Evolutionary conservation across 805 yeast genomes (phyloP), one percentile per base, ranked within the genome.

Genomic region (Sugiyamaella floridensis): DNA sequence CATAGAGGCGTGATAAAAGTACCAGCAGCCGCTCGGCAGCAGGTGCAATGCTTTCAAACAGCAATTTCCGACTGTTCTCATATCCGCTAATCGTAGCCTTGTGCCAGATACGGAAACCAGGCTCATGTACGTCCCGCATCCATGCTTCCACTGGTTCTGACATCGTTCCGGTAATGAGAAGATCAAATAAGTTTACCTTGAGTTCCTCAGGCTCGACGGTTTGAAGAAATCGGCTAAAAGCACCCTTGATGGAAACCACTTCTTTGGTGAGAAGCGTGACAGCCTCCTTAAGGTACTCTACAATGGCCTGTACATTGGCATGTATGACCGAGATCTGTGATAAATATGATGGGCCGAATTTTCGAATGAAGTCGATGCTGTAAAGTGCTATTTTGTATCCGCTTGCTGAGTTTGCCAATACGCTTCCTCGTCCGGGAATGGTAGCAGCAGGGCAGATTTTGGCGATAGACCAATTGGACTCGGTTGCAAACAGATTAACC

Each of bases 81-180:
- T 74, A 80, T 10, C 71, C 67, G 4, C 70, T 60, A 45, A 67
- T 70, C 0, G 80, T 80, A 18, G 72, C 50, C 48, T 72, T 72
- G 2, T 65, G 60, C 71, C 83, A 72, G 52, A 76, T 67, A 53
- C 75, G 76, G 42, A 76, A 65, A 2, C 82, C 83, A 47, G 81
- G 63, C 55, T 80, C 85, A 0, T 83, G 83, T 43, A 80, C 66
- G 56, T 76, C 77, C 55, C 80, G 80, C 3, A 76, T 67, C 75
- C 76, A 82, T 49, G 75, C 77, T 47, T 69, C 69, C 0, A 76
- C 63, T 1, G 68, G 58, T n/a, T 63, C 66, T 0, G 78, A 72
- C 41, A 80, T 69, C 3, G 75, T 63, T 8, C 80, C 80, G 0
- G 85, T 79, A 7, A 80, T 57, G 9, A 80, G 63, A 20, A 76